phyloP scores from a whole-genome alignment of 768 basidiomycete species.

The Panus rudis region DNA sequence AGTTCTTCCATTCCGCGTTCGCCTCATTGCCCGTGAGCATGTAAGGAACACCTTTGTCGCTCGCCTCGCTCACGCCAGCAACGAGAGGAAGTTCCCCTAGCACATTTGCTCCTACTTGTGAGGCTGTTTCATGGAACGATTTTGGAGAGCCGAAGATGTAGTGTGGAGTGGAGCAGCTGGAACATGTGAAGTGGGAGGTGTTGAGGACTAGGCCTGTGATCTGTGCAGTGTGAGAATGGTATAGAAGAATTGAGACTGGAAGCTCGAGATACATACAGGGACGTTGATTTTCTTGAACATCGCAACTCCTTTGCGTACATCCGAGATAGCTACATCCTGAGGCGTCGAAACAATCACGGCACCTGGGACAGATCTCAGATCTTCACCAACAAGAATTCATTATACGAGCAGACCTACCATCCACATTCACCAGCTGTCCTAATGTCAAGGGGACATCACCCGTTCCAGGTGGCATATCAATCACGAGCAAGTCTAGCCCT shows the following conservation, averaged over 20 bases:
- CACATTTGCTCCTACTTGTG: conserved; percentile 49
- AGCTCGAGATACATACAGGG: conserved; percentile 47
- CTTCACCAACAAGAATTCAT: conserved; percentile 1
- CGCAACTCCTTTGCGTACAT: conserved; percentile 86
- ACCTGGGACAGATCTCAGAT: conserved; percentile 37
- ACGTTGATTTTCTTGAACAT: conserved; percentile 88
- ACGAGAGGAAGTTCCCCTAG: conserved; percentile 82
- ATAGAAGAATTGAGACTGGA: background rate
- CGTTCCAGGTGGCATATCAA: conserved; percentile 97
- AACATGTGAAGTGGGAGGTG: conserved; percentile 77
- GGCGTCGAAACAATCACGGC: conserved; percentile 93
- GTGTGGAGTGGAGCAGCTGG: conserved; percentile 58
- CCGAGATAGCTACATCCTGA: conserved; percentile 87
- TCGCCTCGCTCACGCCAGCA: conserved; percentile 60
- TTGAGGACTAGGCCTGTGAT: conserved; percentile 85
- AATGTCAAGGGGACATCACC: conserved; percentile 93
- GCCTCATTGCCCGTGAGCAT: conserved; percentile 26
- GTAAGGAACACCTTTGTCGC: conserved; percentile 64
- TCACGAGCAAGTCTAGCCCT: conserved; percentile 76
- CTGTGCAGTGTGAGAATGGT: conserved; percentile 30
- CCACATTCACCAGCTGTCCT: conserved; percentile 77
- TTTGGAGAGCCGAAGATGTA: conserved; percentile 66
- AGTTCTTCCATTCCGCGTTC: conserved; percentile 26
- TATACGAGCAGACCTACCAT: conserved; percentile 47
- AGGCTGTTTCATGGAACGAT: conserved; percentile 53